phyloP scores from a whole-genome alignment of 2,329 filamentous ascomycete species.

The Paramyrothecium roridum region DNA sequence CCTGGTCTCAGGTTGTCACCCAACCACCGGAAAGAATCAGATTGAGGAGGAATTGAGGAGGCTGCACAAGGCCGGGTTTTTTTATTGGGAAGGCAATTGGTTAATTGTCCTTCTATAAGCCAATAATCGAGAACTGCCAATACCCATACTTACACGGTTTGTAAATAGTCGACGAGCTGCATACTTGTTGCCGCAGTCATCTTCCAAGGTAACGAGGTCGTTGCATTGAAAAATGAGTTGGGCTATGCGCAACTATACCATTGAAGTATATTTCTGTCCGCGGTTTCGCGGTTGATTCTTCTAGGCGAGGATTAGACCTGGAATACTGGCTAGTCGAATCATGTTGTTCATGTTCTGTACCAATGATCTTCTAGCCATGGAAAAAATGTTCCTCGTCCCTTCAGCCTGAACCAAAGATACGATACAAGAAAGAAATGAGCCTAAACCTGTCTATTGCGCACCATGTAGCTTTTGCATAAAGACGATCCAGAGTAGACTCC shows the following conservation, averaged over 20 bases:
- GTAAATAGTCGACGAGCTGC: slow-evolving; percentile 37
- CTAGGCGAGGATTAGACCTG: slow-evolving; percentile 11
- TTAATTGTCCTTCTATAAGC: slow-evolving; percentile 25
- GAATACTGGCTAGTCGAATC: slow-evolving; percentile 17
- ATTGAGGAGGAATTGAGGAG: slow-evolving; percentile 12
- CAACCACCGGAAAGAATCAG: slow-evolving; percentile 22
- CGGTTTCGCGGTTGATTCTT: slow-evolving; percentile 9
- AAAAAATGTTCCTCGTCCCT: slow-evolving; percentile 13
- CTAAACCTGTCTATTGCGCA: slow-evolving; percentile 32
- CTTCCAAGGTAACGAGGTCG: slow-evolving; percentile 15
- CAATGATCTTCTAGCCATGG: slow-evolving; percentile 29
- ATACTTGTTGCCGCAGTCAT: slow-evolving; percentile 33
- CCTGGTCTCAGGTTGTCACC: slow-evolving; percentile 28
- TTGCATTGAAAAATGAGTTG: slow-evolving; percentile 37
- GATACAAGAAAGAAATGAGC: slow-evolving; percentile 29
- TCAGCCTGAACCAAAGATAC: slow-evolving; percentile 27
- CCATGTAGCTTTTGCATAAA: slow-evolving; percentile 14
- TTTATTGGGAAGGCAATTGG: slow-evolving; percentile 22
- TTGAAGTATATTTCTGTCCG: slow-evolving; percentile 29
- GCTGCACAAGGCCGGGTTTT: slow-evolving; percentile 1
- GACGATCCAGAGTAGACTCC: neutral
- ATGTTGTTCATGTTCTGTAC: slow-evolving; percentile 39
- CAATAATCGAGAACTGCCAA: slow-evolving; percentile 19
- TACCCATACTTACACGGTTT: slow-evolving; percentile 24
- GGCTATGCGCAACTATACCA: slow-evolving; percentile 35